Evolutionary conservation across 257 asterid genomes (phyloP), one percentile per base, ranked within the genome.

Genomic region (Paraleonurus japonicus): DNA sequence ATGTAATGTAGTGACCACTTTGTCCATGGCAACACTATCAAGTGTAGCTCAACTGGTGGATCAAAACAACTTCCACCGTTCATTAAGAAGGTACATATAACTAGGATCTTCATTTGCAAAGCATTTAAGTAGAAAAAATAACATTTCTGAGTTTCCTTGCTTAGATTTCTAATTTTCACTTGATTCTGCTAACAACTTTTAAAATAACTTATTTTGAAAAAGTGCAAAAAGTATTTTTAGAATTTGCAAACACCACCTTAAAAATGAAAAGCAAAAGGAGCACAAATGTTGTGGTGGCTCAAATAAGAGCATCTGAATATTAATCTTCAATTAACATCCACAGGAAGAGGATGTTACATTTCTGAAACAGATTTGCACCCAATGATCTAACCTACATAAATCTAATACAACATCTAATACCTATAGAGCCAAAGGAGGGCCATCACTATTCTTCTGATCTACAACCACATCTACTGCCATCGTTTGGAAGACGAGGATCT

Each of bases 381-480:
- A 71, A 28, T 12, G 27, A 72, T 71, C 76, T 73, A 73, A 62
- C 60, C 80, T 79, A 69, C 61, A 66, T 70, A 48, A 65, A 58
- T 62, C 48, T 41, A 45, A 4, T 65, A 77, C 79, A 80, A 76
- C 81, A 67, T 28, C 79, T 69, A 74, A 58, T 27, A 60, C 76
- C 80, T 84, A 78, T 50, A 32, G 5, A 35, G 48, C 68, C 81
- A 35, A 8, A 1, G 59, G 54, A 53, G 47, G 53, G 58, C 41
- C 35, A 59, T 72, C 64, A 35, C 70, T 24, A 24, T 7, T 58
- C 62, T 58, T 73, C 81, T 51, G 47, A 74, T 69, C 63, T 79
- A 82, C 85, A 70, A 72, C 51, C 75, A 67, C 47, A 59, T 43
- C 75, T 61, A 86, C 75, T 85, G 86, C 93, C 96, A 76, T 70